Evolutionary conservation across 2,329 filamentous ascomycete species (phyloP), one percentile per base, ranked within the genome.

Genomic region (Nannizziopsis barbatae): DNA sequence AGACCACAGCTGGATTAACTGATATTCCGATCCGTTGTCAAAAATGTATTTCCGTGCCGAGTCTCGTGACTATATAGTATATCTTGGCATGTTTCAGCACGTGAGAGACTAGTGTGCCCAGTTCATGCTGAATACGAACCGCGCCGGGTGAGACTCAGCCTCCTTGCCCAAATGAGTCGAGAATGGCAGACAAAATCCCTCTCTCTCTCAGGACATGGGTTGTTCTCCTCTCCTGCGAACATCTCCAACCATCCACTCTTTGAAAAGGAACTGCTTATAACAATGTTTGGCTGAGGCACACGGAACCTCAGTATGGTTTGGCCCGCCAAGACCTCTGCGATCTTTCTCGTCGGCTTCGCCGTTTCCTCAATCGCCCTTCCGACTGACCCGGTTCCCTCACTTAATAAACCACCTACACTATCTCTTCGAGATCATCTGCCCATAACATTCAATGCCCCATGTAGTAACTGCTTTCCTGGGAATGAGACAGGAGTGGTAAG

Each of bases 401-500:
- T 45, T 22, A 17, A 27, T 22, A 17, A 27, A 17, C 38, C 38
- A 20, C 17, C 36, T 17, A 20, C 38, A 33, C n/a, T 45, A 46
- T 18, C 42, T 8, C 44, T 42, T 30, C 35, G 37, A 51, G 46
- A 53, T 42, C 50, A 39, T 33, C 50, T 56, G 33, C 35, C 53
- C 27, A 53, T 58, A 47, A 57, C 51, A 42, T 58, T 61, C 42
- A 47, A 56, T 47, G 52, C 53, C 27, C 31, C 52, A 42, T 61
- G 56, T 46, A 53, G 52, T n/a, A 50, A 47, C 10, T 60, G 57
- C 42, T 50, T 46, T 36, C 44, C 50, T 12, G 42, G 41, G 7
- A 18, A 41, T 17, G 46, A 52, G 46, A 42, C 45, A 2, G 40
- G 30, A 31, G 54, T 54, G 45, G 57, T 59, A 53, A 45, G 53